Conservation (phyloP, 345 rosid species). For the Hypericum androsaemum region DNA sequence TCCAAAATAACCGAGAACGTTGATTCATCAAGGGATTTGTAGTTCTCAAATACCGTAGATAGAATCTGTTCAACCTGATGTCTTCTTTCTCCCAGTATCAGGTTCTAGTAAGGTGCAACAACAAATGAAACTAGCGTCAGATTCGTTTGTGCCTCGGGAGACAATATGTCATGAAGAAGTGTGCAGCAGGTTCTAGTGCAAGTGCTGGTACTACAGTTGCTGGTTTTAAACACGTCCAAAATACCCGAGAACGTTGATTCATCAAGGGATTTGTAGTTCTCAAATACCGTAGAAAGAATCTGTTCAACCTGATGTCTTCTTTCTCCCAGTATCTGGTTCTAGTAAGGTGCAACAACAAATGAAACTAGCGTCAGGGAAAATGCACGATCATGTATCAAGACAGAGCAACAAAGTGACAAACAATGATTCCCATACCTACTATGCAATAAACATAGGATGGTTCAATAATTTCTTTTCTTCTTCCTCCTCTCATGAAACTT, state of each 20-base stretch:
- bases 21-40: conserved; percentile 90
- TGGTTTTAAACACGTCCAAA: conserved; percentile 53
- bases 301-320: conserved; percentile 92
- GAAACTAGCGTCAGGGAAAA: too few relatives aligned
- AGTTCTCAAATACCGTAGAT: conserved; percentile 74
- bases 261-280: conserved; percentile 90
- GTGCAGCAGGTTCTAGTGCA: conserved; percentile 80
- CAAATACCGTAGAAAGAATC: conserved; percentile 70
- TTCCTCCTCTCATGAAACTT: too few relatives aligned
- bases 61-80: conserved; percentile 97
- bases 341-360: too few relatives aligned
- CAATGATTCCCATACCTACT: too few relatives aligned
- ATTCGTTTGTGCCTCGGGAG: conserved; percentile 84
- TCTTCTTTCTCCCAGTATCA: conserved; percentile 76
- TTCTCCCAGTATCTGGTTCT: conserved; percentile 90
- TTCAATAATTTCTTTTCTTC: too few relatives aligned
- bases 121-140: neutral
- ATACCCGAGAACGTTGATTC: conserved; percentile 74
- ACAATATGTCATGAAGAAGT: conserved; percentile 81
- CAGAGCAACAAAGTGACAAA: neutral
- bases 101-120: conserved; percentile 42
- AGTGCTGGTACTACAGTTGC: conserved; percentile 82
- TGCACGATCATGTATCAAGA: too few relatives aligned
- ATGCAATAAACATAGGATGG: too few relatives aligned
- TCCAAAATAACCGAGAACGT: conserved; percentile 60